A percentile compares a stretch with the other conserved stretches of the same genome.
Evolutionary conservation across 2,329 filamentous ascomycete species (phyloP).

Genomic region (Albifimbria verrucaria): DNA sequence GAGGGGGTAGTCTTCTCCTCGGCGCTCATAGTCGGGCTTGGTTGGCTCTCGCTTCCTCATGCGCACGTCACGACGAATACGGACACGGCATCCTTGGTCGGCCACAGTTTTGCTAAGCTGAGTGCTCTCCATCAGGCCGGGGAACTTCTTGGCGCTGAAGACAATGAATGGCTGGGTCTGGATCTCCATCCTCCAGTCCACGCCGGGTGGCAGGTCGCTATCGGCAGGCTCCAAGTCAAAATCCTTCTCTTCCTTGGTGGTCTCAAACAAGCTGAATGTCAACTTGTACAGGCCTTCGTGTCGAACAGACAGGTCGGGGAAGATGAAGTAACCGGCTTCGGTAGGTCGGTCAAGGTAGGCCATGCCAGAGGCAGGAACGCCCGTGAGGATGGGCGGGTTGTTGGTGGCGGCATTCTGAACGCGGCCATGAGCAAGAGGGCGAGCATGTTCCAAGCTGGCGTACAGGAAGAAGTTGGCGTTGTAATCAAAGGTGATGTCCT

Average conservation of each 20-base stretch:
- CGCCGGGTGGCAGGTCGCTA: slow-evolving; percentile 47
- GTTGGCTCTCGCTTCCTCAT: slow-evolving; percentile 76
- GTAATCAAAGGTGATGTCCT: slow-evolving; percentile 83
- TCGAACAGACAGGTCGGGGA: slow-evolving; percentile 91
- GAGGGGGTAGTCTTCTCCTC: slow-evolving; percentile 59
- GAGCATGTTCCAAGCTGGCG: slow-evolving; percentile 83
- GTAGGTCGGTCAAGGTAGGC: slow-evolving; percentile 87
- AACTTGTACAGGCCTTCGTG: slow-evolving; percentile 93
- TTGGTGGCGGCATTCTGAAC: slow-evolving; percentile 64
- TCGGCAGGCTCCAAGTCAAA: slow-evolving; percentile 55
- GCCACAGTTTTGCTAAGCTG: slow-evolving; percentile 84
- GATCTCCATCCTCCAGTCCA: slow-evolving; percentile 85
- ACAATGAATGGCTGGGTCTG: slow-evolving; percentile 85
- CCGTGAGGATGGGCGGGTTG: slow-evolving; percentile 81
- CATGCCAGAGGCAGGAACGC: slow-evolving; percentile 92
- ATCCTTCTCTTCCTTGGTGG: slow-evolving; percentile 82
- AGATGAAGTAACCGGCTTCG: slow-evolving; percentile 89
- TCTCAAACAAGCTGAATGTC: slow-evolving; percentile 89
- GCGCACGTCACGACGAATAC: slow-evolving; percentile 89
- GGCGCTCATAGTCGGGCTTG: slow-evolving; percentile 58
- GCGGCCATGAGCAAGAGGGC: slow-evolving; percentile 77
- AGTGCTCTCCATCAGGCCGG: slow-evolving; percentile 87
- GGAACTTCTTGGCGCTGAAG: slow-evolving; percentile 98
- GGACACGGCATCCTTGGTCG: slow-evolving; percentile 93
- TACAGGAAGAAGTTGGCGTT: slow-evolving; percentile 98